Conservation (phyloP, 345 rosid genomes). For the Erysimum cheiranthoides region DNA sequence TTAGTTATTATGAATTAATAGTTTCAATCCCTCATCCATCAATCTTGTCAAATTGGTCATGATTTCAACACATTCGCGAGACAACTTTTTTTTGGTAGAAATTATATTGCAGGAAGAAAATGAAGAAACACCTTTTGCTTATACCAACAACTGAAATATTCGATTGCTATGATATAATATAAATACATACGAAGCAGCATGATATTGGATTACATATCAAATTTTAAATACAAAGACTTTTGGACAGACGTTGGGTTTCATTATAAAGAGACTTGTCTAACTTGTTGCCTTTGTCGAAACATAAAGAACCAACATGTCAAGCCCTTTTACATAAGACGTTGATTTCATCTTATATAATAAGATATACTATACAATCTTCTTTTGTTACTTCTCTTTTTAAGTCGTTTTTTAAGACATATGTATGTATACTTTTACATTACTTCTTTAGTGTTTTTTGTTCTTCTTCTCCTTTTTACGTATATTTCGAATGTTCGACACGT, state of each 20-base stretch:
- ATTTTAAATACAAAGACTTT: conserved; percentile 21
- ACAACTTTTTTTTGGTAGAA: no score
- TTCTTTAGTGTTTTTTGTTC: not conserved
- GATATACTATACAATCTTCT: not conserved
- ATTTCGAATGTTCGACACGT: not conserved
- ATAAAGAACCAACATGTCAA: conserved; percentile 26
- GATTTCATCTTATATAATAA: conserved; percentile 3
- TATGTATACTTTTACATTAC: conserved; percentile 1
- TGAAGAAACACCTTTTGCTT: not conserved
- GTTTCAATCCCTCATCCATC: not conserved
- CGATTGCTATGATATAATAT: not conserved
- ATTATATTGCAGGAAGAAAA: not conserved
- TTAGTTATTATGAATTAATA: not conserved
- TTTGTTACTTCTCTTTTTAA: not conserved
- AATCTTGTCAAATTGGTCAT: not conserved
- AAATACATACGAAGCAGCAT: conserved; percentile 13
- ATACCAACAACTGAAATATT: not conserved
- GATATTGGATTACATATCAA: conserved; percentile 9
- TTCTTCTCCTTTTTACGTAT: not conserved
- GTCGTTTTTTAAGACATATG: not conserved
- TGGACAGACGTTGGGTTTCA: conserved; percentile 14
- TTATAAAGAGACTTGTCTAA: conserved; percentile 13
- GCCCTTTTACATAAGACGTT: conserved; percentile 7
- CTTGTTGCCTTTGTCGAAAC: conserved; percentile 34
- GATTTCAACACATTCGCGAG: no score